Conservation (phyloP, 495 filamentous ascomycete genomes). For the Mytilinidion resinicola region DNA sequence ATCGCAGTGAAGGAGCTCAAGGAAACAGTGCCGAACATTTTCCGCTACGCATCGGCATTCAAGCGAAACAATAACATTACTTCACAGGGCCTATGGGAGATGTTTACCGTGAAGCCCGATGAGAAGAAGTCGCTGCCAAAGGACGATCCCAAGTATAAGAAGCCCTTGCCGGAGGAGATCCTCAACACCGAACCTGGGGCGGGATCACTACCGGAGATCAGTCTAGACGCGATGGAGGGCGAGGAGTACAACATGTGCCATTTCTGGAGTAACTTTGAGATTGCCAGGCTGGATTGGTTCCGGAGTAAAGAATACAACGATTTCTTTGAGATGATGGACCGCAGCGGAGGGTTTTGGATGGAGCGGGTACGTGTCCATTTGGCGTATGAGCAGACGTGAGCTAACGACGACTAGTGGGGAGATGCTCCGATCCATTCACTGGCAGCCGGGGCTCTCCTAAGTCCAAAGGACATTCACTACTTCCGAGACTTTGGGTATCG, state of each 20-base stretch:
- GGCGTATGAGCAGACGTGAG: not conserved
- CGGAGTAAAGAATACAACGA: constrained; percentile 94
- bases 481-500: constrained; percentile 99
- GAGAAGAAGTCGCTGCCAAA: constrained; percentile 44
- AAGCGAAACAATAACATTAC: constrained; percentile 87
- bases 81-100: constrained; percentile 94
- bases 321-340: constrained; percentile 99
- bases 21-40: constrained; percentile 98
- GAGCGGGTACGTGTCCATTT: constrained; percentile 65
- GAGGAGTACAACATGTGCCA: constrained; percentile 99
- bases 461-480: constrained; percentile 85
- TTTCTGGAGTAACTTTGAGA: constrained; percentile 99
- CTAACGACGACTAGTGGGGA: constrained; percentile 68
- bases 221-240: constrained; percentile 91
- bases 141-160: constrained; percentile 61
- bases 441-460: constrained; percentile 81
- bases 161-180: constrained; percentile 77
- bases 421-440: constrained; percentile 98
- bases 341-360: constrained; percentile 97
- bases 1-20: constrained; percentile 98
- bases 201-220: constrained; percentile 68
- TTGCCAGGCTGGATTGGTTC: constrained; percentile 91
- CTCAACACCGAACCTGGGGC: constrained; percentile 67
- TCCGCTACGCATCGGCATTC: constrained; percentile 98
- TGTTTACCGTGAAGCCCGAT: constrained; percentile 83